phyloP scores from a whole-genome alignment of 2,329 filamentous ascomycete species.

The Fonsecaea monophora region DNA sequence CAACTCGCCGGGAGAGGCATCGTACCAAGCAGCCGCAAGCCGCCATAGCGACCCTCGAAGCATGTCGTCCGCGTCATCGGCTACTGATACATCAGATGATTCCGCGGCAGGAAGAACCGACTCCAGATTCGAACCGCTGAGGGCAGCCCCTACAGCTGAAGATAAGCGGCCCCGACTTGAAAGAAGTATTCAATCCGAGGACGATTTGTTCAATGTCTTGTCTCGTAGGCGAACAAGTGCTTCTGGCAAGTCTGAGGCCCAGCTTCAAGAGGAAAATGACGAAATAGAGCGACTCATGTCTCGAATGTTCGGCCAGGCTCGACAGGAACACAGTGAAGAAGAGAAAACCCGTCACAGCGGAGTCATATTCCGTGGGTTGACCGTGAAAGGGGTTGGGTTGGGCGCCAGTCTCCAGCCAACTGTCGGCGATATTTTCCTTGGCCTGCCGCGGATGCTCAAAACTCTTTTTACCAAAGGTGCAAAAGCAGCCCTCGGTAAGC shows the following conservation, averaged over 20 bases:
- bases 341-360: slow-evolving; percentile 73
- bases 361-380: slow-evolving; percentile 73
- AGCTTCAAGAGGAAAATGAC: slow-evolving; percentile 36
- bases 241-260: slow-evolving; percentile 31
- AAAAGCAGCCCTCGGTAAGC: slow-evolving; percentile 45
- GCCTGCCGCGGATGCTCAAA: slow-evolving; percentile 56
- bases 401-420: slow-evolving; percentile 68
- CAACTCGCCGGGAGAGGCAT: neutral
- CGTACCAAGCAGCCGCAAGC: neutral
- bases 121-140: slow-evolving; percentile 26
- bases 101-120: slow-evolving; percentile 15
- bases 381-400: slow-evolving; percentile 72
- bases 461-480: slow-evolving; percentile 49
- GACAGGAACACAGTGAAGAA: slow-evolving; percentile 71
- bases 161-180: slow-evolving; percentile 24
- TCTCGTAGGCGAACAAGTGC: slow-evolving; percentile 36
- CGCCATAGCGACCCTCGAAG: neutral
- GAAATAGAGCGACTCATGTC: slow-evolving; percentile 61
- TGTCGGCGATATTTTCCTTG: slow-evolving; percentile 62
- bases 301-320: slow-evolving; percentile 71
- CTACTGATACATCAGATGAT: slow-evolving; percentile 15
- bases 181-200: slow-evolving; percentile 33
- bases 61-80: slow-evolving; percentile 15
- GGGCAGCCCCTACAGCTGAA: slow-evolving; percentile 20
- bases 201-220: slow-evolving; percentile 36